Conservation (phyloP, 2,329 filamentous ascomycete genomes). For the Hypoxylon sp. region DNA sequence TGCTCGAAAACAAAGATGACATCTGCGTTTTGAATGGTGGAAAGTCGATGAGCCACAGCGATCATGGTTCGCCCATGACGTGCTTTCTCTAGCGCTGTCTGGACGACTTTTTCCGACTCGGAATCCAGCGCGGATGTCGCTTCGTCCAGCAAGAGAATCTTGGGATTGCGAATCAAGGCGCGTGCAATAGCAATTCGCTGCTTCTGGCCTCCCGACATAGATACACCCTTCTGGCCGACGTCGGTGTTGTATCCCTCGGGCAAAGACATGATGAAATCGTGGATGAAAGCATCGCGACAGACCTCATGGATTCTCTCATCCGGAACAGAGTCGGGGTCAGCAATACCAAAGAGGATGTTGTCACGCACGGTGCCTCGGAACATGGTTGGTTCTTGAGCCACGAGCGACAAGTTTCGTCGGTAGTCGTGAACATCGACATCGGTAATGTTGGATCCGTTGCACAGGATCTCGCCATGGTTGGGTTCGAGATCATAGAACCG, state of each 20-base stretch:
- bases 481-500: slow-evolving; percentile 49
- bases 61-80: slow-evolving; percentile 69
- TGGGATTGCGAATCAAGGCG: slow-evolving; percentile 68
- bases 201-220: slow-evolving; percentile 74
- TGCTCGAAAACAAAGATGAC: slow-evolving; percentile 77
- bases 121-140: slow-evolving; percentile 73
- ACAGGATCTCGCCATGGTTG: slow-evolving; percentile 58
- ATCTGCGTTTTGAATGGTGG: slow-evolving; percentile 77
- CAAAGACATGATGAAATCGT: slow-evolving; percentile 72
- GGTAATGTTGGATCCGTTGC: slow-evolving; percentile 66
- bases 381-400: slow-evolving; percentile 75
- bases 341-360: slow-evolving; percentile 55
- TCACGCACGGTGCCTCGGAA: slow-evolving; percentile 70
- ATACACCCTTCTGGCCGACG: slow-evolving; percentile 71
- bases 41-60: slow-evolving; percentile 76
- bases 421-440: slow-evolving; percentile 56
- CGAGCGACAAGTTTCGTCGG: slow-evolving; percentile 69
- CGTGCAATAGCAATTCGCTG: slow-evolving; percentile 74
- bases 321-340: slow-evolving; percentile 57
- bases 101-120: slow-evolving; percentile 58
- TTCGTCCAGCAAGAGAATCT: slow-evolving; percentile 73
- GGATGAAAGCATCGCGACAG: slow-evolving; percentile 65
- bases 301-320: slow-evolving; percentile 59
- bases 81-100: slow-evolving; percentile 70
- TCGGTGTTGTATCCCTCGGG: slow-evolving; percentile 72